These are phyloP conservation scores for Phytopythium oedochilum DNA, from an alignment of 352 stramenopile species.

Conservation along the genomic window DNA sequence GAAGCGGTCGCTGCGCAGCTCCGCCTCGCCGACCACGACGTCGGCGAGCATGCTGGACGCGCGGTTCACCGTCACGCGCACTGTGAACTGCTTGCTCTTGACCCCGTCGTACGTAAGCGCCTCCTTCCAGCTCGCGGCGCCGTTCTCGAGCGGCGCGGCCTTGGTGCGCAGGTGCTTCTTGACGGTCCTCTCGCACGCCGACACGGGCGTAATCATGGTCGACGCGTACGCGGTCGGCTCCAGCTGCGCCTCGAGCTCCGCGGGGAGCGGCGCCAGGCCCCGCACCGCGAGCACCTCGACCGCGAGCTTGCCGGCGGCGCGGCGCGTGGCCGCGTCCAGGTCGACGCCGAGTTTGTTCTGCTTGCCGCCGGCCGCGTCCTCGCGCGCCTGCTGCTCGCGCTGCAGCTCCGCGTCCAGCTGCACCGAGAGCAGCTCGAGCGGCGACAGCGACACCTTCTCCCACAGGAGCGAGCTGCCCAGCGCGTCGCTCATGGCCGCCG, in stretches of 20 bases:
- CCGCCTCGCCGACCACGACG: conserved; percentile 59
- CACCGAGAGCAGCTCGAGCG: conserved; percentile 61
- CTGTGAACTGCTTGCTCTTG: conserved; percentile 61
- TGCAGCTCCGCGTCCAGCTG: conserved; percentile 69
- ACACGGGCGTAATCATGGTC: conserved; percentile 49
- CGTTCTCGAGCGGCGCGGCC: conserved; percentile 11
- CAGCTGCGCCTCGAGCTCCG: conserved; percentile 28
- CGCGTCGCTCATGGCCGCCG: conserved; percentile 2
- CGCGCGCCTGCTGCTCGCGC: conserved; percentile 35
- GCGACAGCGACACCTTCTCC: conserved; percentile 76
- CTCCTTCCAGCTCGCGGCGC: conserved; percentile 42
- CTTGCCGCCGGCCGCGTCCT: conserved; percentile 22
- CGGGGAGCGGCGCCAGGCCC: conserved; percentile 21
- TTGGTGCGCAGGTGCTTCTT: conserved; percentile 64
- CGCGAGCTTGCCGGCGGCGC: conserved; percentile 42
- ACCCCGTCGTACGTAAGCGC: conserved; percentile 51
- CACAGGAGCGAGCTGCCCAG: conserved; percentile 65
- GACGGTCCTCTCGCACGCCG: conserved; percentile 58
- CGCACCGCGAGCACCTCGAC: conserved; percentile 51
- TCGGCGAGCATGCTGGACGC: conserved; percentile 59
- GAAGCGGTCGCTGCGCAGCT: conserved; percentile 45
- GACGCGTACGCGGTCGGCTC: conserved; percentile 48
- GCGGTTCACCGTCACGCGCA: conserved; percentile 60
- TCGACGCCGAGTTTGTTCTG: conserved; percentile 83
- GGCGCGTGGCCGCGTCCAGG: conserved; percentile 41